These are phyloP conservation scores for Monilinia polystroma DNA, from an alignment of 2,329 filamentous ascomycete genomes.

Conservation along the genomic window DNA sequence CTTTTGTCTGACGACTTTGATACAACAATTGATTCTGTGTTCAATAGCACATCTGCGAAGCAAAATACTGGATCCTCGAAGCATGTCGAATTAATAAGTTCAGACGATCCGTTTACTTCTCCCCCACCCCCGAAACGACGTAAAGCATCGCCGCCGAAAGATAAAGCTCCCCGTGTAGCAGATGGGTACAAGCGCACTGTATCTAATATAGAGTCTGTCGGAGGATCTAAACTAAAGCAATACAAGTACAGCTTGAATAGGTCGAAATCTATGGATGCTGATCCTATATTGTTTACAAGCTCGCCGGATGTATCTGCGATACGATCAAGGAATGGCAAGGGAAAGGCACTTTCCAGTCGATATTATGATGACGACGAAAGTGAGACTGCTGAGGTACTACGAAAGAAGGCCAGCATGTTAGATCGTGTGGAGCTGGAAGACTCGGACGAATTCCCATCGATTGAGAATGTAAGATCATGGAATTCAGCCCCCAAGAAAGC, in stretches of 20 bases:
- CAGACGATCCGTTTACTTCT: constrained; percentile 38
- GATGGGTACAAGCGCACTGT: constrained; percentile 31
- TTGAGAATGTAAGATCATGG: constrained; percentile 8
- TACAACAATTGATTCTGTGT: constrained; percentile 37
- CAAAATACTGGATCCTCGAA: not conserved
- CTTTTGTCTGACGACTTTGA: constrained; percentile 43
- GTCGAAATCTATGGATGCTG: constrained; percentile 39
- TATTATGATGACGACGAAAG: constrained; percentile 18
- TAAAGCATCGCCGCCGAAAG: constrained; percentile 3
- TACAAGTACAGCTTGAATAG: constrained; percentile 38
- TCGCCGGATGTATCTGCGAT: constrained; percentile 35
- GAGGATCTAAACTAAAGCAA: constrained; percentile 25
- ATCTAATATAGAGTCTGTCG: constrained; percentile 43
- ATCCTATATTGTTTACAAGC: constrained; percentile 36
- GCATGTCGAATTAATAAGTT: constrained; percentile 29
- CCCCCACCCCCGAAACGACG: constrained; percentile 23
- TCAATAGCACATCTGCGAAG: constrained; percentile 2
- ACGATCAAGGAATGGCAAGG: constrained; percentile 26
- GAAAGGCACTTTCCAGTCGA: constrained; percentile 20
- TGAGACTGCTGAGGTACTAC: not conserved
- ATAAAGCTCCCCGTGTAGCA: constrained; percentile 17
- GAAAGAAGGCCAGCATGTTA: not conserved
- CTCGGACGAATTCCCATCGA: constrained; percentile 21
- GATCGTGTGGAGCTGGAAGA: constrained; percentile 10
- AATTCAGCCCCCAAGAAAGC: not conserved